Evolutionary conservation across 139 green algal species (phyloP), one percentile per base, ranked within the genome.

Genomic region (Penium margaritaceum): DNA sequence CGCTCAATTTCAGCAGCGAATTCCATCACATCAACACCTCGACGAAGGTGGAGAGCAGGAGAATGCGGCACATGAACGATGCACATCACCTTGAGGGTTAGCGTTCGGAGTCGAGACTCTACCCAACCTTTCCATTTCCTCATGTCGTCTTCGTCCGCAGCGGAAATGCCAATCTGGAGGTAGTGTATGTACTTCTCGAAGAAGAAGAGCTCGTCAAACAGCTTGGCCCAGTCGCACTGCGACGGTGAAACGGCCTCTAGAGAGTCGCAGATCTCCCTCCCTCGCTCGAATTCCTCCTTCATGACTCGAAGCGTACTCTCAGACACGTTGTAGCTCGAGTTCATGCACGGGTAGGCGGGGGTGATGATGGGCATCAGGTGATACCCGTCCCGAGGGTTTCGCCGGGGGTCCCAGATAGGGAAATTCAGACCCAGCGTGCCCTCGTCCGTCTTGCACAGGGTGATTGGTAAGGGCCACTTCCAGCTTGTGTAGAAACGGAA

Each of bases 281-380:
- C 85, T 3, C 63, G 53, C 19, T 44, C 43, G 51, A 94, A 91
- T 82, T 94, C 89, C 5, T 73, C 70, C 55, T 79, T 84, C 83
- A 94, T 91, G 36, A 93, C 78, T 9, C 76, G 62, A 61, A 91
- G 77, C 32, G 90, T 96, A 79, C 74, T 88, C 38, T 92, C 84
- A 1, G 84, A 91, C 1, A 97, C 91, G 74, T 95, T 97, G 87
- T 96, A 96, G 43, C 79, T 87, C 21, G 87, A 95, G 81, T 98
- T 98, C 85, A 94, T 92, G 65, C 85, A 88, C 1, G 93, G 93
- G 84, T 98, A 98, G n/a, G 88, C 84, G 24, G 93, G 93, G 4
- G 93, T 98, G 84, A 98, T 96, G 82, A 98, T 93, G 51, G 93
- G 93, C 90, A 98, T 95, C 21, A 96, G 83, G 74, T 95, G 86